Evolutionary conservation across 2,329 filamentous ascomycete genomes (phyloP).

Genomic region (Beauveria varroae): DNA sequence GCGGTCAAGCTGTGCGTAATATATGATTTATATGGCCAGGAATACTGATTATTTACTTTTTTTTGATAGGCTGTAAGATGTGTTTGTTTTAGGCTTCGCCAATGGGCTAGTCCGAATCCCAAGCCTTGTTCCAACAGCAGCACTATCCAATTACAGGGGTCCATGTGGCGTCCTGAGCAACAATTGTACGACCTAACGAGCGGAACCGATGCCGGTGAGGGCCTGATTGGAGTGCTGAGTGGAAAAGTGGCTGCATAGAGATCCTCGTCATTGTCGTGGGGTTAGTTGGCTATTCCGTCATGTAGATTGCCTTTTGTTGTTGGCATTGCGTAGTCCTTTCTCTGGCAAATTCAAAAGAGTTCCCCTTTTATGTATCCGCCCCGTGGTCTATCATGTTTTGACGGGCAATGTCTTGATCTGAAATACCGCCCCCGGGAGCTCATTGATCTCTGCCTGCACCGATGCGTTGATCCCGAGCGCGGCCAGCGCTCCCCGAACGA

Average conservation of each 20-base stretch:
- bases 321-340: background rate
- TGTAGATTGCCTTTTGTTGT: background rate
- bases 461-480: conserved; percentile 85
- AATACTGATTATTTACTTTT: conserved; percentile 27
- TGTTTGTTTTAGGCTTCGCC: conserved; percentile 1
- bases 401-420: conserved; percentile 80
- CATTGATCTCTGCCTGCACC: conserved; percentile 82
- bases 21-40: conserved; percentile 23
- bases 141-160: background rate
- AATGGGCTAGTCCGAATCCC: background rate
- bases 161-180: background rate
- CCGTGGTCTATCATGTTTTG: conserved; percentile 43
- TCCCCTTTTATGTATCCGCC: conserved; percentile 3
- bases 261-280: background rate
- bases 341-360: background rate
- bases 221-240: background rate
- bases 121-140: background rate
- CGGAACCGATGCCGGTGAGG: background rate
- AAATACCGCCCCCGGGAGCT: conserved; percentile 83
- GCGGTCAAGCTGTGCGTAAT: conserved; percentile 30
- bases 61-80: conserved; percentile 9
- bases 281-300: background rate
- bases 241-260: background rate
- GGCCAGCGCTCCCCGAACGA: conserved; percentile 87
- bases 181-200: background rate